Evolutionary conservation across 495 filamentous ascomycete species (phyloP), one percentile per base, ranked within the genome.

Genomic region (Glonium stellatum): DNA sequence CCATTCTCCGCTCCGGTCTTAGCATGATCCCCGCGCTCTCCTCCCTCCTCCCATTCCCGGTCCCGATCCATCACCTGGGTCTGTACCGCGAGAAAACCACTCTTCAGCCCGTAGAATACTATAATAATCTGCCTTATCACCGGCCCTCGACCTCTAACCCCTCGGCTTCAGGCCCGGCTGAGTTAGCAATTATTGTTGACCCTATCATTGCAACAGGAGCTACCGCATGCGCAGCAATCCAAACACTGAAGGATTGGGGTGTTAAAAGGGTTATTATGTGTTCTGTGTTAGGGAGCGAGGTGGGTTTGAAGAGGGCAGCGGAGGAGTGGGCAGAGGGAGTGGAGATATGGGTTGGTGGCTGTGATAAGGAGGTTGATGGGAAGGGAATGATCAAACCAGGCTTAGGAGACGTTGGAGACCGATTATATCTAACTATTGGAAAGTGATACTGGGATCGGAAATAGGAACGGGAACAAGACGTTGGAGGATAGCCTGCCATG

Each of bases 191-290:
- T 65, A 78, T 97, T 18, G 78, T 96, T 0, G 92, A 97, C 72
- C 92, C 92, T 1, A 82, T 97, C 59, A 93, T 97, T 69, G 92
- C 92, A 1, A 97, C 92, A 0, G 92, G 92, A 6, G 90, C 88
- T 0, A 97, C 92, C 0, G 86, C 88, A 47, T 87, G 83, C 21
- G 92, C 92, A 0, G 92, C 92, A 5, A 95, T 97, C 65, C 86
- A 92, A 68, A 87, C 91, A 1, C 76, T 97, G 59, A 80, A 79
- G 57, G 90, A 97, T 67, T 97, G 92, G 92, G 92, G 92, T 11
- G 87, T 89, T 13, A 78, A 85, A 74, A 83, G 81, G 65, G 84
- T 97, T 19, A 75, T 96, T 15, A 80, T 95, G 54, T 72, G 95
- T n/a, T 80, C 82, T 12, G 84, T 96, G 51, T 71, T 96, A 19